Conservation (phyloP, 148 eudicot genomes). For the Chenopodium formosanum region DNA sequence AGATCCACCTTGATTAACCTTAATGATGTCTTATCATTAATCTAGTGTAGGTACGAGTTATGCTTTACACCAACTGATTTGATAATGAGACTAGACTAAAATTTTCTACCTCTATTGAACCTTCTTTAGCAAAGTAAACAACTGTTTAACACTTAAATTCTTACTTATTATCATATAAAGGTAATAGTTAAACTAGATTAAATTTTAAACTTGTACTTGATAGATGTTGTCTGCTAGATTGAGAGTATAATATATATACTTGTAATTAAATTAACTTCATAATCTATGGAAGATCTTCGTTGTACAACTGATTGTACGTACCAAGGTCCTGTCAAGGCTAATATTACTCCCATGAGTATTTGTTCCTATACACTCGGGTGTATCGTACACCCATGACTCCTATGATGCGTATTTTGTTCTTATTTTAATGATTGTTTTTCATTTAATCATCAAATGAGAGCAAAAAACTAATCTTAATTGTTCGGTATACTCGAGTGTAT, state of each 20-base stretch:
- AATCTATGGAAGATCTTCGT: too few species aligned
- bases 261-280: too few species aligned
- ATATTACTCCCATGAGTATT: too few species aligned
- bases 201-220: not conserved
- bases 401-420: too few species aligned
- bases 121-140: conserved; percentile 24
- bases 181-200: not conserved
- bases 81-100: conserved; percentile 17
- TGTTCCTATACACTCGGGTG: too few species aligned
- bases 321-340: too few species aligned
- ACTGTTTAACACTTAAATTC: conserved; percentile 5
- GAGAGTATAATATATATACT: not conserved
- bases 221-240: not conserved
- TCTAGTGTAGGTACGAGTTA: conserved; percentile 11
- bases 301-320: too few species aligned
- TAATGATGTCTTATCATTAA: conserved; percentile 27
- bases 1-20: not conserved
- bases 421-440: too few species aligned
- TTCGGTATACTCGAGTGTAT: too few species aligned
- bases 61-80: conserved; percentile 17
- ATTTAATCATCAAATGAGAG: too few species aligned
- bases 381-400: too few species aligned
- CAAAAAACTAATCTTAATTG: too few species aligned
- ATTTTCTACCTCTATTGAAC: not conserved
- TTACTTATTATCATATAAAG: conserved; percentile 7